Evolutionary conservation across 345 rosid species (phyloP).

Genomic region (Dipteronia dyeriana): DNA sequence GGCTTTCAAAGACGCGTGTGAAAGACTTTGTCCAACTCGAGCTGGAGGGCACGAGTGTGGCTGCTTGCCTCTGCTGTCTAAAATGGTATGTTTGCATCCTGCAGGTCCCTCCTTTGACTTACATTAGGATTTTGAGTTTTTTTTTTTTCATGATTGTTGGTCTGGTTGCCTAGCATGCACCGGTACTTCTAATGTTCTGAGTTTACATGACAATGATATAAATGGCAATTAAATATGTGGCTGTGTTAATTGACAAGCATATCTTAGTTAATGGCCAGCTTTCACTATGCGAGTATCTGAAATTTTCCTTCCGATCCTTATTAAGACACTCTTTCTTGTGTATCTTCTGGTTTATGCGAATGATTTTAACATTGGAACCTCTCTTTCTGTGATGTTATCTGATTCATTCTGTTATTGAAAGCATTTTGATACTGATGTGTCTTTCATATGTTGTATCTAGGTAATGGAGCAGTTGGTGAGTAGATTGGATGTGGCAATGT

Average conservation of each 20-base stretch:
- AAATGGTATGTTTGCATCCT: constrained; percentile 51
- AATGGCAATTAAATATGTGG: neutral
- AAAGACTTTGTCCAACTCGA: constrained; percentile 87
- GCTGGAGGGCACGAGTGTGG: constrained; percentile 88
- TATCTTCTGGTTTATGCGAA: neutral
- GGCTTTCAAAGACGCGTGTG: constrained; percentile 87
- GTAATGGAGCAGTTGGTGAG: constrained; percentile 88
- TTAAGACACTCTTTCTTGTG: neutral
- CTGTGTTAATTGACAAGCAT: neutral
- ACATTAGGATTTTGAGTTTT: neutral
- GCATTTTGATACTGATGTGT: constrained; percentile 8
- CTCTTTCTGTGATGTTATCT: constrained; percentile 1
- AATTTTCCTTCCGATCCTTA: constrained; percentile 1
- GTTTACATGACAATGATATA: neutral
- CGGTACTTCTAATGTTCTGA: neutral
- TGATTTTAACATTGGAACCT: neutral
- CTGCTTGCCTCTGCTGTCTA: constrained; percentile 79
- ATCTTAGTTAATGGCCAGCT: neutral
- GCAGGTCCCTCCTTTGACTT: constrained; percentile 8
- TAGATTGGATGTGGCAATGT: constrained; percentile 95
- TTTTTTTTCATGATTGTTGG: neutral
- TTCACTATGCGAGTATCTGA: neutral
- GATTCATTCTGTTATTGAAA: constrained; percentile 16
- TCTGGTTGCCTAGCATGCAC: neutral
- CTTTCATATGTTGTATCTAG: constrained; percentile 37